Base-by-base conservation (phyloP, 2,329 filamentous ascomycete species). In the Xylariaceae sp. region DNA sequence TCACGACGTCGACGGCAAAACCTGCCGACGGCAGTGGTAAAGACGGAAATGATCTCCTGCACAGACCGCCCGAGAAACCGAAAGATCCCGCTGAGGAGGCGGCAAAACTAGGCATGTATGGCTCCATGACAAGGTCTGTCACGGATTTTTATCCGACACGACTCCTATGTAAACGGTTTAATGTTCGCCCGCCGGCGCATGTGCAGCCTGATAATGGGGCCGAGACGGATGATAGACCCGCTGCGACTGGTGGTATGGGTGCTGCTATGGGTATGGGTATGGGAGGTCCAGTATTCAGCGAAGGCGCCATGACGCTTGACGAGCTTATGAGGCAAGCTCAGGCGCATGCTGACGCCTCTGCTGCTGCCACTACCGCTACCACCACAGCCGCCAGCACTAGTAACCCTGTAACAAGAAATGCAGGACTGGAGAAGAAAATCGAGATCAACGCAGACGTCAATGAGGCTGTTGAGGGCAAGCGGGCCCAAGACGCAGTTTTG, bases 111-210 rank as follows among this genome's bases (percentile, higher is more conserved):
- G 92, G 91, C 59, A 96, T 97, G 92, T 97, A 92, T 74, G 94
- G 94, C 0, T 82, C 86, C 11, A 82, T 97, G 84, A 99, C 94
- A 2, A 81, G 94, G 62, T 85, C 81, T 18, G 78, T 81, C 0
- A 73, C 83, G 6, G 82, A 86, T 3, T 97, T 96, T 73, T 87
- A 87, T 67, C 94, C 94, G 0, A 87, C 88, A 1, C 81, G 92
- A 57, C 75, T 99, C 47, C 75, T 97, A n/a, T 97, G 93, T 76
- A 99, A 97, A 73, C 82, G 94, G 7, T 96, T 99, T 75, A 92
- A 92, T 67, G 88, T 97, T n/a, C 85, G 82, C 61, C 84, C 88
- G 7, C 91, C 92, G 0, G 80, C 82, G 8, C 83, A 91, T 72
- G 85, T 88, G 37, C 81, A 83, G 67, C 75, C 79, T 39, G 81